Conservation (phyloP, 345 rosid genomes). For the Melastoma malabathricum region DNA sequence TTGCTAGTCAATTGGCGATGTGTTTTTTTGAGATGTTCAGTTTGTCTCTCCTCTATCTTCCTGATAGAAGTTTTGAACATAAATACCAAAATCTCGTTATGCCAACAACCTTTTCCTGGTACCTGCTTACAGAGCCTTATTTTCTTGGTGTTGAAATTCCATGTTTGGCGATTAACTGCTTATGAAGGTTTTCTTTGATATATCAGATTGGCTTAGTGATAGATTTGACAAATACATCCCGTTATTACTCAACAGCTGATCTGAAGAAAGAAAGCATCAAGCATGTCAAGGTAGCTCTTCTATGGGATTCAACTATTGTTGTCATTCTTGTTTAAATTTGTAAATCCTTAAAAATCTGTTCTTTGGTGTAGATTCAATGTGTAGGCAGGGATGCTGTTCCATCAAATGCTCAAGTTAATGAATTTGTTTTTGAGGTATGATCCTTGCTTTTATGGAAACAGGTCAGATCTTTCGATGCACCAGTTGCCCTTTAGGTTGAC, state of each 20-base stretch:
- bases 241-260: conserved; percentile 63
- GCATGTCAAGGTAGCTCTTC: conserved; percentile 62
- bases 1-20: too few species aligned
- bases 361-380: conserved; percentile 63
- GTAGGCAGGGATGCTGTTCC: conserved; percentile 91
- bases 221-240: conserved; percentile 91
- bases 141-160: neutral
- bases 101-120: neutral
- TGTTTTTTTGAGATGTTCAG: too few species aligned
- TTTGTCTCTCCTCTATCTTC: too few species aligned
- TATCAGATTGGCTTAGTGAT: conserved; percentile 93
- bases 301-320: neutral
- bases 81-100: too few species aligned
- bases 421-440: conserved; percentile 72
- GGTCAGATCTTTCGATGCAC: too few species aligned
- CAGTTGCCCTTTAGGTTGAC: too few species aligned
- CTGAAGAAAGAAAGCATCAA: conserved; percentile 83
- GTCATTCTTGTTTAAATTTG: neutral
- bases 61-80: too few species aligned
- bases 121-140: neutral
- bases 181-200: conserved; percentile 2
- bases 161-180: neutral
- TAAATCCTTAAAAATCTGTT: conserved; percentile 8
- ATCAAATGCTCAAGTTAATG: conserved; percentile 71
- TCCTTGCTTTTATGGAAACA: neutral